Base-by-base conservation (phyloP, 2,329 filamentous ascomycete species). In the Rhynchosporium agropyri region DNA sequence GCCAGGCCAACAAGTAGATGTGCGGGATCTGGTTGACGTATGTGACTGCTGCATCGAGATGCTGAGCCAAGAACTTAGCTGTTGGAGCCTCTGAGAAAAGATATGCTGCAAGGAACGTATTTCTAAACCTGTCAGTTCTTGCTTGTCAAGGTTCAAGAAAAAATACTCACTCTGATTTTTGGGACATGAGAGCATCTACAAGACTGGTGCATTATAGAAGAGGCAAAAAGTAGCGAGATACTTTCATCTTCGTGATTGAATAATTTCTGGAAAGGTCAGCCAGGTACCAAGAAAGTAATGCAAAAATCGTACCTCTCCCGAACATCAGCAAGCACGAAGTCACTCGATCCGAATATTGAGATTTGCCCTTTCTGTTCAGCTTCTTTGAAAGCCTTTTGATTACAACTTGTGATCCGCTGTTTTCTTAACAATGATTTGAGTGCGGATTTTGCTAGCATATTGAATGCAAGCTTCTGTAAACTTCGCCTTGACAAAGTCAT, bases 41-140 rank as follows among this genome's bases (percentile, higher is more conserved):
- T 0, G 81, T 80, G 0, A 80, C 71, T 12, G 80, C 75, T 2
- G 83, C 76, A 8, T 77, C 69, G 42, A 87, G 74, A 71, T 83
- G 86, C 66, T 88, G 83, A 7, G 79, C 77, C 4, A 88, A 76
- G 65, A 88, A 89, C 70, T 88, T 88, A 15, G 80, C 83, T 2
- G 80, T 75, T 1, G 76, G 65, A 0, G 79, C 76, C 28, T 76
- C 75, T 9, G 80, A 79, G 70, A 86, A 88, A 65, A 83, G 76
- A 67, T 84, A 86, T 2, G 79, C 76, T 26, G 81, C 81, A 46
- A 68, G 62, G 15, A 59, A 63, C 1, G 66, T 72, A n/a, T 70
- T 75, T 67, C 72, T 71, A 58, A 75, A 77, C 69, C 20, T 12
- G 5, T 81, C 70, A 63, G 13, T 82, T 28, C 4, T 3, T 79